phyloP scores from a whole-genome alignment of 108 stramenopile genomes.

The Cyclotella cryptica region DNA sequence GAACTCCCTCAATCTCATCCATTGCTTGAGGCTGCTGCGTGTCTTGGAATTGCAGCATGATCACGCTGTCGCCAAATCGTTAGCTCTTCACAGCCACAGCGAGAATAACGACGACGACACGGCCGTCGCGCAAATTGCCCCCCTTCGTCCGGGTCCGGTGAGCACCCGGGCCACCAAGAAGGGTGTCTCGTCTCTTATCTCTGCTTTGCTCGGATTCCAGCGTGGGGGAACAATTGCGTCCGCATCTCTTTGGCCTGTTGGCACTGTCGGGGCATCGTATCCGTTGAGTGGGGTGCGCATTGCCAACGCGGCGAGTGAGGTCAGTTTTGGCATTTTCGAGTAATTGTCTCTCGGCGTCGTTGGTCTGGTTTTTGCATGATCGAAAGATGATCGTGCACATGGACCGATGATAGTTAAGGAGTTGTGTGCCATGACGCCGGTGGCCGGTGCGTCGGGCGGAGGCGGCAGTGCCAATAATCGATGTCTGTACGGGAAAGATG shows the following conservation, averaged over 20 bases:
- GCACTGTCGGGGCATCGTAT: constrained; percentile 89
- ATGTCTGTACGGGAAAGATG: constrained; percentile 79
- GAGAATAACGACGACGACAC: constrained; percentile 25
- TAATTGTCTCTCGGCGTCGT: constrained; percentile 76
- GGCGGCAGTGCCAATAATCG: constrained; percentile 28
- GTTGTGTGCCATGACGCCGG: constrained; percentile 73
- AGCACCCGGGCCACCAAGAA: constrained; percentile 74
- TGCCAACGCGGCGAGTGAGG: constrained; percentile 83
- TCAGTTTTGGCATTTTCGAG: constrained; percentile 87
- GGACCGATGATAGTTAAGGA: constrained; percentile 95
- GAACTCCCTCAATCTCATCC: constrained; percentile 94
- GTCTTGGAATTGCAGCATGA: constrained; percentile 94
- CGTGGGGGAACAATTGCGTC: constrained; percentile 92
- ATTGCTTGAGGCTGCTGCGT: constrained; percentile 91
- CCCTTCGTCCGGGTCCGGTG: constrained; percentile 33
- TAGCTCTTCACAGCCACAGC: constrained; percentile 17
- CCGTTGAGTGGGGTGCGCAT: constrained; percentile 87
- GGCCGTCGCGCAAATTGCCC: constrained; percentile 18
- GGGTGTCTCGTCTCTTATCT: constrained; percentile 79
- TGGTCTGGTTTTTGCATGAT: constrained; percentile 94
- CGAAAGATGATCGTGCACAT: constrained; percentile 93
- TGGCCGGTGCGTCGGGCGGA: constrained; percentile 15
- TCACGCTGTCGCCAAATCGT: constrained; percentile 43
- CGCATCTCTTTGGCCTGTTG: constrained; percentile 92
- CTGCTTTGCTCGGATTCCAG: constrained; percentile 80